Evolutionary conservation across 1,139 yeast species (phyloP), one percentile per base, ranked within the genome.

Genomic region (Saccharomyces pastorianus): DNA sequence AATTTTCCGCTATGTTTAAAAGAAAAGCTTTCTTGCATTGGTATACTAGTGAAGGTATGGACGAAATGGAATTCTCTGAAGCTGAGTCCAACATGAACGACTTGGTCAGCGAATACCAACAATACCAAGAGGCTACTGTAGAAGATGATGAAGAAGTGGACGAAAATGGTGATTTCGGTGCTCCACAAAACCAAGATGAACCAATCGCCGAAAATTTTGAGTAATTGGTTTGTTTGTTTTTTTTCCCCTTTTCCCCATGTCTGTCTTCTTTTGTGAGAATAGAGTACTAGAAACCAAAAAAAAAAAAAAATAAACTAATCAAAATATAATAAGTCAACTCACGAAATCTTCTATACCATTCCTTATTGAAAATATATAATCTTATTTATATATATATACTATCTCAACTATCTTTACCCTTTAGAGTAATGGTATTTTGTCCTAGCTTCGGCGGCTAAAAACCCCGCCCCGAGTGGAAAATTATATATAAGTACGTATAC

Each of bases 41-140:
- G 96, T 89, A 88, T 74, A 87, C 95, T 25, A 82, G 85, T 61
- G 96, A 89, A 74, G 96, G 96, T 75, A 89, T 89, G 96, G 96
- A 89, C 69, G 95, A 85, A 73, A 80, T 84, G 79, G 96, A 89
- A 76, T 89, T 89, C 72, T 82, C 90, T 59, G 96, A 89, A 75
- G 96, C 96, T 53, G 73, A 78, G 68, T 76, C 83, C 53, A 88
- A 89, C 72, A 84, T 89, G 90, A 82, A 81, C 65, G 96, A 89
- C 73, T 79, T 89, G 70, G 90, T 89, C 56, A 82, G 84, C 67
- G 96, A 89, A 73, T 88, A 88, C 72, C 95, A 88, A 76, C 96
- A 89, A 76, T 88, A 89, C 76, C 96, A 88, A 77, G 93, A 85
- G 62, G 93, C 89, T 47, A 79, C 83, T 57, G 79, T 84, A 59